phyloP scores from a whole-genome alignment of 352 stramenopile species.

The Blastocystis sp. region DNA sequence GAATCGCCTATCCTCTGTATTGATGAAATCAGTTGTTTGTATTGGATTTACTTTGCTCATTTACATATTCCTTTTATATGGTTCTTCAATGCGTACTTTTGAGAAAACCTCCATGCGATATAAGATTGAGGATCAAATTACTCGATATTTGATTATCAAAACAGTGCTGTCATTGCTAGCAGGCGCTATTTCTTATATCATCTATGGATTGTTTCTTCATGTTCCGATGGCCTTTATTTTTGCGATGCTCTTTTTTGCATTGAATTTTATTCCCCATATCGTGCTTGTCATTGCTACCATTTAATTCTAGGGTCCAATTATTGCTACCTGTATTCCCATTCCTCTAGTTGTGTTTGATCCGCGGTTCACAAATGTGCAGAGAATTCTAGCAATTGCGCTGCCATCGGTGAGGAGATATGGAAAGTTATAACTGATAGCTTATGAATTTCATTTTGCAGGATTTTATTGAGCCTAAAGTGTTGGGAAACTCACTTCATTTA shows the following conservation, averaged over 20 bases:
- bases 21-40: constrained; percentile 17
- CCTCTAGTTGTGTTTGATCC: constrained; percentile 48
- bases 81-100: constrained; percentile 40
- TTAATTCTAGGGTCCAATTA: constrained; percentile 32
- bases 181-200: background rate
- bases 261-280: constrained; percentile 61
- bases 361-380: background rate
- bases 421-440: background rate
- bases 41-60: constrained; percentile 51
- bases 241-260: constrained; percentile 40
- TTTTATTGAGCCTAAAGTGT: constrained; percentile 48
- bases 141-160: constrained; percentile 51
- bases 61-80: constrained; percentile 56
- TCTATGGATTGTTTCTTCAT: constrained; percentile 34
- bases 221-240: constrained; percentile 58
- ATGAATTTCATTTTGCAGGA: constrained; percentile 62
- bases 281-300: background rate
- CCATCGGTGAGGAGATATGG: background rate
- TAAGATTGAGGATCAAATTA: constrained; percentile 63
- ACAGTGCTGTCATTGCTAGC: constrained; percentile 35
- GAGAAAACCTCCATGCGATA: constrained; percentile 15
- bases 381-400: background rate
- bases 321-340: constrained; percentile 40
- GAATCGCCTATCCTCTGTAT: background rate
- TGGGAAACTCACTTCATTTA: constrained; percentile 37